A percentile compares a stretch with the other conserved stretches of the same genome.
phyloP scores from a whole-genome alignment of 139 green algal genomes.

The Chlamydomonas sp. region DNA sequence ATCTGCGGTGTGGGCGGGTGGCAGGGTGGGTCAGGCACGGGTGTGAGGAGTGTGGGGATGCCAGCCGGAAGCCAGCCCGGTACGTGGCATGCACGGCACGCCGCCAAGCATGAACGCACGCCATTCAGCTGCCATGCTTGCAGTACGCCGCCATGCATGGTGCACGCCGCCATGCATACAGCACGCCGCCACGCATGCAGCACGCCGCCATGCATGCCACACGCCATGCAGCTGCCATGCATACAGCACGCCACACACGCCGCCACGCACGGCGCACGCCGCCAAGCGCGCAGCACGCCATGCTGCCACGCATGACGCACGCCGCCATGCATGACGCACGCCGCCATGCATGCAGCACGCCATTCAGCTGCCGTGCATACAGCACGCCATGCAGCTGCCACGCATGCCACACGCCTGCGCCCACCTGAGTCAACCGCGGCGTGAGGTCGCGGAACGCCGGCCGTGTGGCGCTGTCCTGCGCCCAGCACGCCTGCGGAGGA shows the following conservation, averaged over 20 bases:
- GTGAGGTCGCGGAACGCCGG: conserved; percentile 55
- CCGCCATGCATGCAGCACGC: background rate
- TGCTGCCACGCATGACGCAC: background rate
- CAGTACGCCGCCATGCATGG: background rate
- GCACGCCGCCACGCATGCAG: background rate
- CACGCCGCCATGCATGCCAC: background rate
- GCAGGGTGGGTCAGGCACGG: too few relatives aligned
- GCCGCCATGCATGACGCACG: background rate
- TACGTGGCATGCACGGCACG: conserved; percentile 23
- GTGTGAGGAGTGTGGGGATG: too few relatives aligned
- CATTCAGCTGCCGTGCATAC: background rate
- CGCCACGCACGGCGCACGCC: background rate
- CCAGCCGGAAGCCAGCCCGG: conserved; percentile 46
- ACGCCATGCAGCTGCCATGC: background rate
- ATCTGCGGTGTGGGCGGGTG: too few relatives aligned
- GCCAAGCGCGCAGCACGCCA: background rate
- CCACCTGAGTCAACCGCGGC: conserved; percentile 35
- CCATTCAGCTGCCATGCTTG: background rate
- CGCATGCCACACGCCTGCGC: background rate
- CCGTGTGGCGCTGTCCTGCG: conserved; percentile 20
- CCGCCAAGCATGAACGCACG: background rate
- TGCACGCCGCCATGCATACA: background rate
- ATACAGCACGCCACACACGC: background rate
- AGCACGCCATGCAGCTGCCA: background rate
- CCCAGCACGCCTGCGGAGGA: conserved; percentile 79